Base-by-base conservation (phyloP, 257 asterid species). In the Lycium ferocissimum region DNA sequence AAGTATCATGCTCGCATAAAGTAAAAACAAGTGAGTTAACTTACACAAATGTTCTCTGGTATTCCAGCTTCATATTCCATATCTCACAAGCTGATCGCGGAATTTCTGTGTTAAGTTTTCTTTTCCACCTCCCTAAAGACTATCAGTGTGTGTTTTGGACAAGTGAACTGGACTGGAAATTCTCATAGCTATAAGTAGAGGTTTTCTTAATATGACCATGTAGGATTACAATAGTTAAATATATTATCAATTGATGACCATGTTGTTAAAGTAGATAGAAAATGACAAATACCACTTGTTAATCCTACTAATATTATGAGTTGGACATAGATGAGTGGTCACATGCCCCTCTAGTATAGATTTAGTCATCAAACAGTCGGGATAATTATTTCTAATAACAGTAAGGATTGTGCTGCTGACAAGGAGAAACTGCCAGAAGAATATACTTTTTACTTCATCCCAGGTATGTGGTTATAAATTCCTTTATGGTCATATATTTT, bases 321-420 rank as follows among this genome's bases (percentile, higher is more conserved):
- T 78, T 78, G 82, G 82, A n/a, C 10, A 73, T 73, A 45, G 80
- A 51, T 76, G 82, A 53, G 65, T 53, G 33, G 65, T 78, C 82
- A 78, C 82, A 22, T 78, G 82, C 65, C 82, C 82, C 65, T 78
- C 82, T 76, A 78, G 82, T 78, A 15, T 78, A 78, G 65, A 15
- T 26, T 78, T 78, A 78, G 65, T 53, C 65, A 53, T 75, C 43
- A 75, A 75, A 49, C 58, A 73, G 80, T 14, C 80, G 12, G 12
- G 40, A 47, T 47, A 49, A 75, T 22, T 75, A 22, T 49, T 22
- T 75, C 13, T 26, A 49, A 75, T 75, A 17, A 51, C 65, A 26
- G 49, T 26, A 53, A 45, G 65, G 26, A 53, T 78, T 78, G 45
- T 78, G 82, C 49, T 49, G 47, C 14, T 78, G 82, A 78, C 82